These are phyloP conservation scores for Trichosporon sp. DNA, from an alignment of 1,284 basidiomycete genomes.

Conservation along the genomic window DNA sequence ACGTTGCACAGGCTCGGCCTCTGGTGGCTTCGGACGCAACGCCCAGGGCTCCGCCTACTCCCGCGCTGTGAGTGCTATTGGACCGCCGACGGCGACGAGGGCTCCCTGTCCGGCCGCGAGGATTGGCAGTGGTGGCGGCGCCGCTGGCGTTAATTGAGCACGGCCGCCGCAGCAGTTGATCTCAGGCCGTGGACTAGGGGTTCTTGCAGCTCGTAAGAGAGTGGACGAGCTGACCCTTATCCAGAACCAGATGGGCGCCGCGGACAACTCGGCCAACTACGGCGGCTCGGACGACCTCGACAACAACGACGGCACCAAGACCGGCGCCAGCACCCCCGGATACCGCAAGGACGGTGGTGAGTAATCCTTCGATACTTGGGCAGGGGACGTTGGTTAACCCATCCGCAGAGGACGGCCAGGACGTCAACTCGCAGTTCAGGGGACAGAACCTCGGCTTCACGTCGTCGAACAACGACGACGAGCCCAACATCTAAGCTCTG, in stretches of 20 bases:
- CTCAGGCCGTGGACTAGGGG: too few species aligned
- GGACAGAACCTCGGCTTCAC: constrained; percentile 23
- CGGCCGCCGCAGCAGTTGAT: background rate
- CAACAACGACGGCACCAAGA: constrained; percentile 27
- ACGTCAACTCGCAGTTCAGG: constrained; percentile 18
- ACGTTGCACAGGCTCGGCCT: constrained; percentile 29
- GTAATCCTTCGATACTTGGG: too few species aligned
- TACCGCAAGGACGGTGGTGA: constrained; percentile 38
- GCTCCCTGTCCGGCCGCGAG: background rate
- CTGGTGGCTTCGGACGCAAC: constrained; percentile 41
- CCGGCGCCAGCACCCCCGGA: constrained; percentile 36
- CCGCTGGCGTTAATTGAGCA: background rate
- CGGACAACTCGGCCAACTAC: constrained; percentile 9
- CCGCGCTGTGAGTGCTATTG: constrained; percentile 22
- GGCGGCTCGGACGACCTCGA: constrained; percentile 8
- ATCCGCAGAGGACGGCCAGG: constrained; percentile 13
- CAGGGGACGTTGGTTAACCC: too few species aligned
- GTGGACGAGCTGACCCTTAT: constrained; percentile 11
- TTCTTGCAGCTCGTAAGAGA: too few species aligned
- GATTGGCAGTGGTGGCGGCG: background rate
- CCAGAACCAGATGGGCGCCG: constrained; percentile 28
- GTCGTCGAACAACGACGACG: constrained; percentile 20
- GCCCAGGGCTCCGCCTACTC: constrained; percentile 37
- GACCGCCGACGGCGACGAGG: background rate
- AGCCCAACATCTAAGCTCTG: constrained; percentile 21